These are phyloP conservation scores for Aspergillus cavernicola DNA, from an alignment of 495 filamentous ascomycete species.

Conservation along the genomic window DNA sequence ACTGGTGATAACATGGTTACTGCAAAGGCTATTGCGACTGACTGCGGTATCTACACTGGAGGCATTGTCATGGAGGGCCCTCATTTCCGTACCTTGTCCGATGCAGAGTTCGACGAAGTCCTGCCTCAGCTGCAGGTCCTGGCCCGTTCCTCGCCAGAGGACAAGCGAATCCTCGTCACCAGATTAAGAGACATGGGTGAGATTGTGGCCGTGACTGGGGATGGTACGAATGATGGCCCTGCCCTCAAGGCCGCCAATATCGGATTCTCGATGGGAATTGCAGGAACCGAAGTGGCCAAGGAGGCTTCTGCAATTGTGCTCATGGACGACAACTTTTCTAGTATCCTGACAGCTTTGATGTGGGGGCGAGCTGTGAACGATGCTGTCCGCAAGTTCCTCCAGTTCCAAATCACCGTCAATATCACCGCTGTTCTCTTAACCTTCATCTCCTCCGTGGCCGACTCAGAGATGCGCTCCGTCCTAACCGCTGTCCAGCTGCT, in stretches of 20 bases:
- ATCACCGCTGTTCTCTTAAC: constrained; percentile 81
- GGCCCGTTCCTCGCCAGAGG: constrained; percentile 82
- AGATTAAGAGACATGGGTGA: constrained; percentile 72
- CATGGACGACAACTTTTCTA: constrained; percentile 86
- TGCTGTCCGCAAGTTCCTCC: constrained; percentile 83
- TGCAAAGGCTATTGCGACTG: constrained; percentile 74
- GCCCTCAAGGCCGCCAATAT: constrained; percentile 83
- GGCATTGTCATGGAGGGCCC: constrained; percentile 84
- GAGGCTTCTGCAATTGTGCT: constrained; percentile 92
- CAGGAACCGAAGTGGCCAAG: constrained; percentile 87
- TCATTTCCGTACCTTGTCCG: constrained; percentile 72
- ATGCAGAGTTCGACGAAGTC: constrained; percentile 63
- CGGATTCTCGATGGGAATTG: constrained; percentile 90
- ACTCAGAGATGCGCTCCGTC: constrained; percentile 60
- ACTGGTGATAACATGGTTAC: constrained; percentile 82
- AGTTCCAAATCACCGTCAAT: constrained; percentile 92
- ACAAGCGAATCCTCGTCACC: constrained; percentile 77
- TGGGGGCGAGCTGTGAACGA: constrained; percentile 92
- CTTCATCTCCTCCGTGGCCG: constrained; percentile 78
- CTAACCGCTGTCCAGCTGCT: constrained; percentile 82
- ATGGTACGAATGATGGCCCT: constrained; percentile 90
- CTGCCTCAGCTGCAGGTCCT: constrained; percentile 78
- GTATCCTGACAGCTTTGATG: constrained; percentile 82
- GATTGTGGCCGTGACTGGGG: constrained; percentile 83
- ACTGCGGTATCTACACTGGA: constrained; percentile 79